Percentiles rank a stretch among this genome's conserved stretches.
These are phyloP conservation scores for Neoboletus subvelutipes DNA, from an alignment of 768 basidiomycete genomes.

Conservation along the genomic window DNA sequence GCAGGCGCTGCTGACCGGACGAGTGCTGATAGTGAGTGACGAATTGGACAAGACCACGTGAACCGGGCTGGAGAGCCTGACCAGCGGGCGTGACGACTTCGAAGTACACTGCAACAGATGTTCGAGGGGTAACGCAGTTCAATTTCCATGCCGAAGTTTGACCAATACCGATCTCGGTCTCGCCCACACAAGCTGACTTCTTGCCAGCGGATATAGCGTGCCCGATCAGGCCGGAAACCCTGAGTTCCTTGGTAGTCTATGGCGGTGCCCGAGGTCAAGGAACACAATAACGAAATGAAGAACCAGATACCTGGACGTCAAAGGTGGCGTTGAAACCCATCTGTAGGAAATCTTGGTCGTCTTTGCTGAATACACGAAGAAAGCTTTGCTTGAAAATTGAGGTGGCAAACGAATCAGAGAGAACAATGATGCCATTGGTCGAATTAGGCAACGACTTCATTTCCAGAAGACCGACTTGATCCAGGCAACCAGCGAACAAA, in stretches of 20 bases:
- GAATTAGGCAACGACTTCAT: conserved; percentile 96
- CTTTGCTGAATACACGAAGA: conserved; percentile 89
- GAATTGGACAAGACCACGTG: conserved; percentile 94
- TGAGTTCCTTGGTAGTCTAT: conserved; percentile 97
- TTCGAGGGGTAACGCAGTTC: conserved; percentile 83
- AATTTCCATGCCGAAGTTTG: conserved; percentile 99
- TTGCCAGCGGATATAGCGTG: conserved; percentile 97
- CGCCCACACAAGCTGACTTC: conserved; percentile 94
- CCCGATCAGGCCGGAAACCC: conserved; percentile 96
- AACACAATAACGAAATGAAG: neutral
- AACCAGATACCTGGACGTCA: conserved; percentile 78
- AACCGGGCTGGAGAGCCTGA: conserved; percentile 84
- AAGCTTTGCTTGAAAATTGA: conserved; percentile 99
- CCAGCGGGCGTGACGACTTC: conserved; percentile 98
- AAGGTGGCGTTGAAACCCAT: conserved; percentile 99
- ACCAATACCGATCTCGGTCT: conserved; percentile 98
- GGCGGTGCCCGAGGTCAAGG: conserved; percentile 2
- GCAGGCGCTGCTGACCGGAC: conserved; percentile 89
- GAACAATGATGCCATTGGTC: conserved; percentile 94
- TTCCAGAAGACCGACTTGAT: conserved; percentile 95
- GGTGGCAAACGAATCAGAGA: conserved; percentile 95
- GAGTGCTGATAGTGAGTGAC: conserved; percentile 98
- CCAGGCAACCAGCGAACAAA: conserved; percentile 94
- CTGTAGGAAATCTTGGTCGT: conserved; percentile 84
- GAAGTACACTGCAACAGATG: conserved; percentile 92